Base-by-base conservation (phyloP, 805 yeast species). In the Schwanniomyces vanrijiae region DNA sequence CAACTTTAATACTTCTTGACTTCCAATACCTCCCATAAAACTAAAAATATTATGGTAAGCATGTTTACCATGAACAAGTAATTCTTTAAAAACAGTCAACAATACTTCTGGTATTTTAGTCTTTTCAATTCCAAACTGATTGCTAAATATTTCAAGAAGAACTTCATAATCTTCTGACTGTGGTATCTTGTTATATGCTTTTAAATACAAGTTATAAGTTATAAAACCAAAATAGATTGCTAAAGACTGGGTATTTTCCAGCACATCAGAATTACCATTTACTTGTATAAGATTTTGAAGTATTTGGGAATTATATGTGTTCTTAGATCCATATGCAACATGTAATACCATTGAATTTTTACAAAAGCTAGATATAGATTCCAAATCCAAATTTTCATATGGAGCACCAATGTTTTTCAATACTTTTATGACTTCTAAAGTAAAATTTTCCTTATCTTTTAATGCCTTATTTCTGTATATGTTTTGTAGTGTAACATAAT, bases 1-100 rank as follows among this genome's bases (percentile, higher is more conserved):
- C 38, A 82, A 59, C 66, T 94, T 92, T 43, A 89, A 72, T 4
- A 80, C 82, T 61, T 92, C 99, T 60, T 92, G 97, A 3, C 90
- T 84, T 0, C 82, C 90, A 10, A 91, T 70, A 0, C 97, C 98
- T 1, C 97, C 98, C 53, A 88, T 69, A 3, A 89, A 64, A 4
- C 96, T 75, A 18, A 85, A 68, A 13, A 81, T 74, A 55, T 86
- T 85, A 50, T 81, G 84, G 42, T 83, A 61, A 48, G 76, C 79
- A 34, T 65, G 63, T 11, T 80, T 55, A 8, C 69, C 58, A 38
- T 73, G 74, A 11, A 63, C 57, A 31, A 75, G 62, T 0, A 69
- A 60, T 37, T 76, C 77, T 34, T 58, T 49, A 43, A 62, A 63
- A 4, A 58, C 58, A 29, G 50, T 44, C 1, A 41, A 43, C 13